These are phyloP conservation scores for Candida neerlandica DNA, from an alignment of 1,139 yeast genomes.

Conservation along the genomic window DNA sequence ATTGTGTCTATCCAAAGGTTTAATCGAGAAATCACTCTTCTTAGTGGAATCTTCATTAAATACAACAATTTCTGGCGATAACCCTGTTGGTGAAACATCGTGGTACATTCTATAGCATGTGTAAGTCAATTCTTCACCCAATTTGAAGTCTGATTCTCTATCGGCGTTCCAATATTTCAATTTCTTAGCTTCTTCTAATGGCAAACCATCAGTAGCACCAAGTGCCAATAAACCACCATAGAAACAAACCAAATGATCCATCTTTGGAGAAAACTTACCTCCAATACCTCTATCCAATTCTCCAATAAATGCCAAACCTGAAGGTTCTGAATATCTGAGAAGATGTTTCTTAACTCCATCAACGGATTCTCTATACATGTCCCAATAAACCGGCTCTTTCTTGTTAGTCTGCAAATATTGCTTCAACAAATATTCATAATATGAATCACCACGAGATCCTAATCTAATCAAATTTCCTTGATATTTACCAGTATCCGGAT, in stretches of 20 bases:
- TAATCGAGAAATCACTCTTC: slow-evolving; percentile 62
- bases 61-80: slow-evolving; percentile 86
- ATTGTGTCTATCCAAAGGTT: slow-evolving; percentile 75
- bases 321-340: slow-evolving; percentile 63
- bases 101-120: slow-evolving; percentile 85
- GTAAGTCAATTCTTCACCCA: slow-evolving; percentile 76
- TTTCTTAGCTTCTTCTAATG: slow-evolving; percentile 45
- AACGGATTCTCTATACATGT: slow-evolving; percentile 77
- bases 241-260: slow-evolving; percentile 95
- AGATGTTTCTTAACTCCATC: slow-evolving; percentile 69
- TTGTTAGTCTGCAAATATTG: slow-evolving; percentile 80
- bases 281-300: slow-evolving; percentile 72
- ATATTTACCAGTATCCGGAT: slow-evolving; percentile 74
- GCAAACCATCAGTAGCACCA: slow-evolving; percentile 79
- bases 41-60: slow-evolving; percentile 53
- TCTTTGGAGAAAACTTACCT: slow-evolving; percentile 66
- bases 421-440: slow-evolving; percentile 85
- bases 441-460: slow-evolving; percentile 93
- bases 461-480: slow-evolving; percentile 68
- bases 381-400: slow-evolving; percentile 61
- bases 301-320: slow-evolving; percentile 68
- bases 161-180: slow-evolving; percentile 39
- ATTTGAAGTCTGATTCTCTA: slow-evolving; percentile 54
- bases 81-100: slow-evolving; percentile 65
- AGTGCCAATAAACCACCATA: slow-evolving; percentile 88